Base-by-base conservation (phyloP, 371 early-diverging fungal genomes). In the Lichtheimia corymbifera region DNA sequence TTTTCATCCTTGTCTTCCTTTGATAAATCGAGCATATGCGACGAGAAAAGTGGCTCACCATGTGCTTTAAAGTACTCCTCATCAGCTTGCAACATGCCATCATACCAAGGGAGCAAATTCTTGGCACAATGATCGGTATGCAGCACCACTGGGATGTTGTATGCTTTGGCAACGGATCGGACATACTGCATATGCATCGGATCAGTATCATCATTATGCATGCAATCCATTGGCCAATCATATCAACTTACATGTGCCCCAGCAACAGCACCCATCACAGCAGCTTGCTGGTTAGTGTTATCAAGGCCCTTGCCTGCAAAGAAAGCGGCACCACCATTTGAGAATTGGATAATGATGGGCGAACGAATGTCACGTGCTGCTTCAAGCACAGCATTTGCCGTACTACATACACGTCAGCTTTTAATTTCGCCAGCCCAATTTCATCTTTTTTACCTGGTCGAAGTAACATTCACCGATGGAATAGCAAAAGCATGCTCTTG, bases 101-200 rank as follows among this genome's bases (percentile, higher is more conserved):
- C 95, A 74, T 94, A 91, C 95, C 95, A 95, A 30, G 93, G 93
- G 50, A 95, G 83, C 61, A 95, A 88, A 83, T 93, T 91, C 83
- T 91, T 90, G 74, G 94, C 95, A 83, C 95, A 95, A 85, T 95
- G 95, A 73, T 95, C 95, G 60, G 91, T 89, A 86, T 95, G 95
- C 59, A 94, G 64, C 44, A 90, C 75, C 50, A 94, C 94, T 54
- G 95, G 95, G 62, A 94, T 81, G 60, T 94, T 94, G 61, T 95
- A 95, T 56, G 90, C 88, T 76, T 87, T 89, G 65, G 95, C 94
- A 53, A 95, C 92, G 18, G 80, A 58, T 56, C 95, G 90, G 57
- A 93, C 87, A 67, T 93, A 91, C 75, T 73, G n/a, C 2, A 30
- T 20, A 4, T 24, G 41, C 47, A 15, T 24, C 17, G 4, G 28